Evolutionary conservation across 441 rosid genomes (phyloP).

Genomic region (Gossypium aridum): DNA sequence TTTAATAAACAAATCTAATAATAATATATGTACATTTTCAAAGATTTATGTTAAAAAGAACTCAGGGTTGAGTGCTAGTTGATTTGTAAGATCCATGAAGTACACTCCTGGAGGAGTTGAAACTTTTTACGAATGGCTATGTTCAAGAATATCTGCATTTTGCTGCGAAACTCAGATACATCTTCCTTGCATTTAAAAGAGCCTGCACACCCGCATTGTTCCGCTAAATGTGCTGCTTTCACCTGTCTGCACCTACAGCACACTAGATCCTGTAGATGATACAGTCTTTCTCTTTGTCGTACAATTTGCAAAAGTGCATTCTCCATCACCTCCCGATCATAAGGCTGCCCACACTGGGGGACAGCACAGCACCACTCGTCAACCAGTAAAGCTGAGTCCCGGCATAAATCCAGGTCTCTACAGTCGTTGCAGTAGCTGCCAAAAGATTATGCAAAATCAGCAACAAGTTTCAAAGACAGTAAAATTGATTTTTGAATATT

Average conservation of each 20-base stretch:
- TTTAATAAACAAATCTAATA: neutral
- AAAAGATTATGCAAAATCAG: constrained; percentile 19
- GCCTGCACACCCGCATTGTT: constrained; percentile 83
- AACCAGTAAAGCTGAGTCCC: constrained; percentile 54
- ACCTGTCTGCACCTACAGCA: constrained; percentile 85
- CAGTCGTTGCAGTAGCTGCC: constrained; percentile 92
- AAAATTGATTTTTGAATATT: neutral
- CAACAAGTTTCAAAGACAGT: neutral
- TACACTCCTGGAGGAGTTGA: constrained; percentile 55
- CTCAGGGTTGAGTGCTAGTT: constrained; percentile 8
- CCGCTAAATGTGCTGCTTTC: constrained; percentile 81
- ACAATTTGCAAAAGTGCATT: constrained; percentile 81
- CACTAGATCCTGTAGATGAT: constrained; percentile 85
- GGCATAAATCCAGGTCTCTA: constrained; percentile 85
- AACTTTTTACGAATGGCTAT: constrained; percentile 67
- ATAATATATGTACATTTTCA: neutral
- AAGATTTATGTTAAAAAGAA: neutral
- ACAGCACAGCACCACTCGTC: constrained; percentile 89
- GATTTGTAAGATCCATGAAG: constrained; percentile 59
- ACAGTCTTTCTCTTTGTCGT: constrained; percentile 69
- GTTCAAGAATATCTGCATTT: constrained; percentile 71
- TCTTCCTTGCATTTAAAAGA: constrained; percentile 75
- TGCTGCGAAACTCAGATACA: constrained; percentile 47
- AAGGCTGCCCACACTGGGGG: constrained; percentile 86
- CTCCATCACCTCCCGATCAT: constrained; percentile 75